Conservation (phyloP, 257 asterid genomes). For the Parsonsia alboflavescens region DNA sequence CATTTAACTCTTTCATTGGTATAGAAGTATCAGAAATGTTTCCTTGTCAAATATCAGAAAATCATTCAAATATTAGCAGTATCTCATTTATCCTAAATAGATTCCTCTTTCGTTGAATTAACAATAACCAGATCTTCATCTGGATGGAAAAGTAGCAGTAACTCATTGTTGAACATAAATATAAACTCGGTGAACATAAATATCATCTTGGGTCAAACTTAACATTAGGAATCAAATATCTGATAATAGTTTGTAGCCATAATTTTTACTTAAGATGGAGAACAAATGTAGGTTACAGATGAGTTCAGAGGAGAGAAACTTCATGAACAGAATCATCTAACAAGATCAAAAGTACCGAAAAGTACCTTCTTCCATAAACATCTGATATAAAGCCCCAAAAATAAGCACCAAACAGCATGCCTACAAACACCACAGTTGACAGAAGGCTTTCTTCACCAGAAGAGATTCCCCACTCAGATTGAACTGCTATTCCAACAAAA, state of each 20-base stretch:
- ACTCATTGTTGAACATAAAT: not conserved
- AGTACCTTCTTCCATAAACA: conserved; percentile 67
- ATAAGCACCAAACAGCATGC: conserved; percentile 72
- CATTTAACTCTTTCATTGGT: not conserved
- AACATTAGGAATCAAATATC: no score
- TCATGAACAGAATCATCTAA: not conserved
- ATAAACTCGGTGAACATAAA: not conserved
- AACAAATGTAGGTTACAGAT: not conserved
- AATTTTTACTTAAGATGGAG: not conserved
- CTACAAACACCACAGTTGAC: conserved; percentile 58
- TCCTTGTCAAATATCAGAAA: not conserved
- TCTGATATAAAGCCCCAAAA: conserved; percentile 75
- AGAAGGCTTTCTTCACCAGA: conserved; percentile 64
- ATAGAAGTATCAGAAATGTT: not conserved
- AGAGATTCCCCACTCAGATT: conserved; percentile 65
- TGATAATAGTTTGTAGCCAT: not conserved
- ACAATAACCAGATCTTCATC: not conserved
- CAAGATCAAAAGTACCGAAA: not conserved
- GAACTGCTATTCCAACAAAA: conserved; percentile 72
- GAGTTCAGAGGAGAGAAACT: not conserved
- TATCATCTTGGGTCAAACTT: not conserved
- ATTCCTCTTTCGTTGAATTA: no score
- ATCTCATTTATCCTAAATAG: not conserved
- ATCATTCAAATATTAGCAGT: not conserved
- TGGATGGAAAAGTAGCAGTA: not conserved